Evolutionary conservation across 768 basidiomycete genomes (phyloP), one percentile per base, ranked within the genome.

Genomic region (Leccinellum luteum): DNA sequence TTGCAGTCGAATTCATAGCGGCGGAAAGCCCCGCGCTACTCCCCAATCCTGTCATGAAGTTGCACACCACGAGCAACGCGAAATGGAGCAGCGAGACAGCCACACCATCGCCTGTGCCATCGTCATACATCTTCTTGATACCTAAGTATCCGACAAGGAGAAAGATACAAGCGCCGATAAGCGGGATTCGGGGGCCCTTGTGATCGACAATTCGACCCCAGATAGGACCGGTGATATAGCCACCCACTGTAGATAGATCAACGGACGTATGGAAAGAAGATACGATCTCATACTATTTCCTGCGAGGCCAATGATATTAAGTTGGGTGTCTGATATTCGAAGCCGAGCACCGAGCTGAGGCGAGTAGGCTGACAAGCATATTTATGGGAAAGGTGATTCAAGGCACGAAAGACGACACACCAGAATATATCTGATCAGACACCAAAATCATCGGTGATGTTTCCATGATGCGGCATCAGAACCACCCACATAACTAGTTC

Each of bases 271-370:
- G 34, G 28, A n/a, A 31, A n/a, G 9, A n/a, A 41, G 0, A 49
- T 21, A 30, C 30, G 44, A 21, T 3, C 3, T 5, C 85, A 57
- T 64, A 92, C 89, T 68, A 64, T 88, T 92, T n/a, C 85, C 89
- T 2, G 86, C 87, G n/a, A 89, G 75, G 15, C 84, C 92, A 17
- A 95, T 81, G 34, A 94, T 70, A 63, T 96, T 95, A 34, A 92
- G 76, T 56, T 89, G 84, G 0, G 93, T 95, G 54, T 94, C 89
- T 3, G 83, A 81, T 51, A 95, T 82, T 48, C 80, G 76, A 17
- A 96, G 80, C 41, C 85, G 82, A n/a, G 85, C 74, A 2, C 89
- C 90, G 5, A 96, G 81, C 69, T 96, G 93, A 0, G 94, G 93
- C 2, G 89, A 85, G 69, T 94, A 97, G 19, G 92, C 93, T 86